A percentile compares a stretch with the other conserved stretches of the same genome.
phyloP scores from a whole-genome alignment of 139 green algal genomes.

The Chlamydomonas sp. region DNA sequence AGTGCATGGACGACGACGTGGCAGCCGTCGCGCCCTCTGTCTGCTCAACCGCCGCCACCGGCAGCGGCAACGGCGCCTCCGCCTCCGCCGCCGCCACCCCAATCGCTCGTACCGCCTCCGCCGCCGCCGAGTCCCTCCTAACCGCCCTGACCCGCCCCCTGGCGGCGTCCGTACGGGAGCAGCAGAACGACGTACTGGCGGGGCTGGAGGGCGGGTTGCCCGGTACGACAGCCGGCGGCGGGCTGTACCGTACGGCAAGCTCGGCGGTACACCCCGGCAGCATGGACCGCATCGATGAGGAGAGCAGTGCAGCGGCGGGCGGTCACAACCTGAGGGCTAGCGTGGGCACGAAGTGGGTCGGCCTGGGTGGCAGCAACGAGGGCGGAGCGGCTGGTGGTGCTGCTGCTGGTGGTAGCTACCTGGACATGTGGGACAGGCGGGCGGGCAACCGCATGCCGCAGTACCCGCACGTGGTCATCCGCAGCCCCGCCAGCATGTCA shows the following conservation, averaged over 20 bases:
- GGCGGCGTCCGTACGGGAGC: neutral
- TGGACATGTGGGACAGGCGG: constrained; percentile 35
- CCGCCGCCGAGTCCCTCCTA: constrained; percentile 18
- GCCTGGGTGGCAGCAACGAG: neutral
- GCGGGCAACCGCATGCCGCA: neutral
- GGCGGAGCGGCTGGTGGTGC: neutral
- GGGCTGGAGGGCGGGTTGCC: neutral
- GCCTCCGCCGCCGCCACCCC: neutral
- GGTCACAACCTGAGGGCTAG: neutral
- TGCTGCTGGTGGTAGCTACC: constrained; percentile 10
- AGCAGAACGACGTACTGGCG: constrained; percentile 4
- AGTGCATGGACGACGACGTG: constrained; percentile 62
- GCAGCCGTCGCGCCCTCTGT: constrained; percentile 17
- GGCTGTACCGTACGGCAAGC: constrained; percentile 23
- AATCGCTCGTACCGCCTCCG: constrained; percentile 23
- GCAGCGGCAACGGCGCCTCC: neutral
- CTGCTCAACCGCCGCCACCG: neutral
- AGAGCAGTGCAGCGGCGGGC: constrained; percentile 18
- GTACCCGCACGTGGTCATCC: neutral
- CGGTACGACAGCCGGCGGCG: neutral
- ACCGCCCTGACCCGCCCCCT: constrained; percentile 11
- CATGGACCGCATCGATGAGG: constrained; percentile 37
- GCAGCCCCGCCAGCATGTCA: constrained; percentile 18
- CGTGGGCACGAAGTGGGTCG: constrained; percentile 24
- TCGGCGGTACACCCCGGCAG: neutral